Evolutionary conservation across 257 asterid species (phyloP), one percentile per base, ranked within the genome.

Genomic region (Eustoma russellianum): DNA sequence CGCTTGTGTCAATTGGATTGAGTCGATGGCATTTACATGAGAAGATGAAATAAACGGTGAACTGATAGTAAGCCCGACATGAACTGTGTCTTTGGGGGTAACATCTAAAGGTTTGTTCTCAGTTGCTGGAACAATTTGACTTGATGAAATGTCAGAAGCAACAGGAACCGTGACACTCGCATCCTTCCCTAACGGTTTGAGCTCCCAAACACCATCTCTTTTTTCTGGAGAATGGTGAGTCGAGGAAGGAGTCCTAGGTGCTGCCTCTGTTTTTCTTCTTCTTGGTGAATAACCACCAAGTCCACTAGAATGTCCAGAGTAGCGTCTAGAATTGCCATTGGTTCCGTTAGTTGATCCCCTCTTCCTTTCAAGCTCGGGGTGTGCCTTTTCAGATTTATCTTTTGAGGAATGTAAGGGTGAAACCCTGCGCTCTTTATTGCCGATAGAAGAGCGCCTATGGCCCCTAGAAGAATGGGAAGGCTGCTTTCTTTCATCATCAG

Each of bases 281-380:
- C 98, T 76, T n/a, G 98, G 98, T 50, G 98, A 92, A 79, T 88
- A 92, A 68, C 98, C 98, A 59, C 98, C 98, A 54, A 82, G 97
- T 60, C 97, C 91, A 73, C 95, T 92, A 41, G 88, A 72, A 65
- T 82, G 52, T 19, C 59, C 93, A 58, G 72, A 56, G 62, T 73
- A 75, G 46, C 81, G 78, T 62, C 77, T 70, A 60, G 73, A 60
- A 24, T 78, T 92, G 63, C 70, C 70, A 69, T 64, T 78, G 48
- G 94, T 70, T 61, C 83, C 89, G 70, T 78, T 77, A 58, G 61
- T 71, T 16, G 88, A 60, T 62, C 68, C 64, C 83, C 66, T 71
- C 66, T 75, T 89, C 66, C 77, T 79, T 56, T 79, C 95, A 71
- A 64, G 65, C 46, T 80, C 85, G 67, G 79, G 57, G 74, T 71